Evolutionary conservation across 2,329 filamentous ascomycete species (phyloP), one percentile per base, ranked within the genome.

Genomic region (Bimuria novae-zelandiae): DNA sequence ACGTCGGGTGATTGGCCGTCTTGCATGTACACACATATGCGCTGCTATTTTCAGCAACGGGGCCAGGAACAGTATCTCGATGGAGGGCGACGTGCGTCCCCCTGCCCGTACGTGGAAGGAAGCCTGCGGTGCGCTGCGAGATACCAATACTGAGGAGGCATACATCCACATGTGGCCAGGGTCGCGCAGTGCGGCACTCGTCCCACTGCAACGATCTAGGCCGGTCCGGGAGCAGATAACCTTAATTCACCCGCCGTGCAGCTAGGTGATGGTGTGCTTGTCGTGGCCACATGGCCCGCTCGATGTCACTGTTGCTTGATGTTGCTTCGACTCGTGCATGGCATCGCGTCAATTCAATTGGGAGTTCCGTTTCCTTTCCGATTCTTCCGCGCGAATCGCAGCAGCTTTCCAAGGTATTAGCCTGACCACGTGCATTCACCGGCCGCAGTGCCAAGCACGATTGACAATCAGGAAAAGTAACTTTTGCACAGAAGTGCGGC

Each of bases 201-300:
- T 42, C 40, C 40, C n/a, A 25, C 17, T 22, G 27, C 40, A 46
- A 35, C 40, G 17, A 30, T 42, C 46, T 33, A 54, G 33, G 36
- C 53, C 49, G 46, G 39, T 22, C 47, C 39, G 8, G 30, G 52
- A 45, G 21, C 27, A 55, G 49, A 52, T 52, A 42, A 49, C 44
- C 53, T 52, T 45, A 52, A 55, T 49, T 51, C 17, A 29, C 25
- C 16, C 19, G n/a, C n/a, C 21, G 25, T 30, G 2, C 40, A 27
- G 14, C 39, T n/a, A n/a, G n/a, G n/a, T n/a, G n/a, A 25, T 17
- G 33, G 16, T 16, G 25, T 43, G 40, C 40, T 29, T 42, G 10
- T 29, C 17, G 23, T 48, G n/a, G 46, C 35, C 35, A 37, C 43
- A 25, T 36, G 32, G 43, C 40, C 33, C 21, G 22, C 19, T 27